A percentile compares a stretch with the other conserved stretches of the same genome.
Conservation (phyloP, 1,139 yeast species). For the Zhuliangozyma blackwelliae region DNA sequence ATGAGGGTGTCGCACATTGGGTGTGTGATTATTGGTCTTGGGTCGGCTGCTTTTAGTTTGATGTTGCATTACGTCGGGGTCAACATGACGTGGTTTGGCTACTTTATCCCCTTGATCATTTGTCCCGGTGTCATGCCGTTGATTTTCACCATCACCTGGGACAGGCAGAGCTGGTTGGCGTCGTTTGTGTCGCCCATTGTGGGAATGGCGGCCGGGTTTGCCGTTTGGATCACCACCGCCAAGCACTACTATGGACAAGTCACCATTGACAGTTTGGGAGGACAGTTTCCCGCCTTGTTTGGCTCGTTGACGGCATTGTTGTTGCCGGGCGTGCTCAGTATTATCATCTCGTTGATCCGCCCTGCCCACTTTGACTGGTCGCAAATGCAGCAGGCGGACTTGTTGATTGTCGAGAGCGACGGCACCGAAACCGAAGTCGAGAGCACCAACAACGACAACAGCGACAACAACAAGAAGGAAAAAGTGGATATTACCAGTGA, state of each 20-base stretch:
- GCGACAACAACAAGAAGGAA: background rate
- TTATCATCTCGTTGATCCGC: constrained; percentile 18
- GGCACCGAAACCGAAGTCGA: constrained; percentile 2
- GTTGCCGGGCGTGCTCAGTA: constrained; percentile 21
- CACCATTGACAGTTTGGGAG: constrained; percentile 17
- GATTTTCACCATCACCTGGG: constrained; percentile 26
- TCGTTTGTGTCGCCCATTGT: constrained; percentile 19
- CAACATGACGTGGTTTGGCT: constrained; percentile 28
- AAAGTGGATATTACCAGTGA: background rate
- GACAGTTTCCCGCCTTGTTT: constrained; percentile 25
- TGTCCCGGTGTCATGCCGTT: constrained; percentile 30
- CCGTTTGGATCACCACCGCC: constrained; percentile 20
- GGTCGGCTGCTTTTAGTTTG: constrained; percentile 22
- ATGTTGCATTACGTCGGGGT: constrained; percentile 25
- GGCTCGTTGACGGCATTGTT: constrained; percentile 25
- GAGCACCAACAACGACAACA: constrained; percentile 1
- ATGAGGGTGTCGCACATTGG: constrained; percentile 21
- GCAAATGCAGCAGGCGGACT: constrained; percentile 15
- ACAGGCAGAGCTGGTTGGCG: constrained; percentile 20
- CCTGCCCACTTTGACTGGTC: constrained; percentile 29
- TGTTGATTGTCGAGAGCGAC: constrained; percentile 12
- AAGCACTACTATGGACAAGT: constrained; percentile 17
- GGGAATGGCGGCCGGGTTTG: constrained; percentile 17
- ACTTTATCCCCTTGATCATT: constrained; percentile 26
- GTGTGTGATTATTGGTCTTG: constrained; percentile 21